Evolutionary conservation across 202 grass and related monocot genomes (phyloP), one percentile per base, ranked within the genome.

Genomic region (Musa balbisiana): DNA sequence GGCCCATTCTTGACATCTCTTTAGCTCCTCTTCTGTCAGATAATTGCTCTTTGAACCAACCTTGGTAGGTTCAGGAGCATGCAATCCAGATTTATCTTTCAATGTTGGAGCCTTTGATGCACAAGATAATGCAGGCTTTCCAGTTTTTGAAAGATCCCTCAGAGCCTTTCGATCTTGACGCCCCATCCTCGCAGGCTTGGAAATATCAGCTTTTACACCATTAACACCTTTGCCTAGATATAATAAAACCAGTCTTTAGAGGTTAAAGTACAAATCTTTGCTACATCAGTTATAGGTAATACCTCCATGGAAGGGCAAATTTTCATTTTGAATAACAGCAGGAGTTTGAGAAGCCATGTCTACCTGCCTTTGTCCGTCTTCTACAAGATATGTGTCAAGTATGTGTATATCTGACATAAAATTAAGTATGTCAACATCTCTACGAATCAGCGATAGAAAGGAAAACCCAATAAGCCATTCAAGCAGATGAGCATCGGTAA

Each of bases 1-100:
- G 10, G 80, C 84, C 84, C 84, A 85, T 22, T 81, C 69, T 24
- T 80, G 56, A 51, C 83, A 85, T 62, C 62, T 81, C 69, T 73
- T 54, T 76, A 80, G 69, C 20, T 86, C 82, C 54, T 74, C 78
- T 2, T 75, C 74, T 10, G 78, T 87, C 17, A 81, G 51, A 49
- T 3, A 56, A 64, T 54, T 70, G 62, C 55, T 70, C 49, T 81
- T 81, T 51, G 52, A 63, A n/a, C 55, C 29, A 65, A 62, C 49
- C 51, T 81, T 78, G 16, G 11, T 51, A 29, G 8, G 33, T 51
- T 64, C 59, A 64, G 29, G 58, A 53, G 9, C 49, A 64, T 2
- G 43, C 1, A 64, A 43, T 52, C 0, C 43, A 76, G 74, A 21
- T 51, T 76, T 76, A 17, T 76, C 49, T 76, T 76, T 76, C 74